Percentiles rank a stretch among this genome's conserved stretches.
phyloP scores from a whole-genome alignment of 1,284 basidiomycete species.

The Termitomyces sp. region DNA sequence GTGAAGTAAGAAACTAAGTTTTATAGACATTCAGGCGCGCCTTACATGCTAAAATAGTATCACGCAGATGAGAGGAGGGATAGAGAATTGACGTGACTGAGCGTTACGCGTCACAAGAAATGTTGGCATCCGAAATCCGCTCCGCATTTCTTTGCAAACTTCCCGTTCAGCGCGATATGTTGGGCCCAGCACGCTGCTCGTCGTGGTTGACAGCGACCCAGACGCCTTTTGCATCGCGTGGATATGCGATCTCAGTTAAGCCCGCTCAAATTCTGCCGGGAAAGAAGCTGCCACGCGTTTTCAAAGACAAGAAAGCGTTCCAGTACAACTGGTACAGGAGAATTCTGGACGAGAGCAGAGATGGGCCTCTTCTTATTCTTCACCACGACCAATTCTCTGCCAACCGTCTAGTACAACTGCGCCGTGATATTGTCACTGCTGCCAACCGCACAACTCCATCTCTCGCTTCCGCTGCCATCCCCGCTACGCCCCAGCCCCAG shows the following conservation, averaged over 20 bases:
- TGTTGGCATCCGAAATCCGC: slow-evolving; percentile 15
- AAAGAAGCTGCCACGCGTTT: slow-evolving; percentile 55
- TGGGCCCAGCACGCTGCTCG: slow-evolving; percentile 20
- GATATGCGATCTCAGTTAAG: slow-evolving; percentile 57
- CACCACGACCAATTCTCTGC: slow-evolving; percentile 67
- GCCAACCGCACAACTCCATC: slow-evolving; percentile 41
- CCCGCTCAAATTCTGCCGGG: slow-evolving; percentile 46
- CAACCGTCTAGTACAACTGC: slow-evolving; percentile 56
- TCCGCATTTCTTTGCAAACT: not conserved
- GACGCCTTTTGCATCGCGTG: slow-evolving; percentile 26
- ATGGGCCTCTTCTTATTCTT: slow-evolving; percentile 64
- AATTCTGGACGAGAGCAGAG: slow-evolving; percentile 50
- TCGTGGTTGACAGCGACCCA: slow-evolving; percentile 23
- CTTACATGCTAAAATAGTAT: slow-evolving; percentile 13
- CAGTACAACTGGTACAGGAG: slow-evolving; percentile 71
- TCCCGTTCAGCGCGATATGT: slow-evolving; percentile 10
- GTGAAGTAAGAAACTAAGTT: slow-evolving; percentile 3
- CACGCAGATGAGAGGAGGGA: not conserved
- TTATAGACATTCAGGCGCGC: not conserved
- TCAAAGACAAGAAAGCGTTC: slow-evolving; percentile 67
- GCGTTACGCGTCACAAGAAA: slow-evolving; percentile 17
- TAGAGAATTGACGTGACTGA: slow-evolving; percentile 15
- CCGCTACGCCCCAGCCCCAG: slow-evolving; percentile 28
- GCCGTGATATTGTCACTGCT: slow-evolving; percentile 57
- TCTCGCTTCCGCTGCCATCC: slow-evolving; percentile 34